A percentile compares a stretch with the other conserved stretches of the same genome.
Evolutionary conservation across 108 stramenopile genomes (phyloP).

Genomic region (Skeletonema marinoi): DNA sequence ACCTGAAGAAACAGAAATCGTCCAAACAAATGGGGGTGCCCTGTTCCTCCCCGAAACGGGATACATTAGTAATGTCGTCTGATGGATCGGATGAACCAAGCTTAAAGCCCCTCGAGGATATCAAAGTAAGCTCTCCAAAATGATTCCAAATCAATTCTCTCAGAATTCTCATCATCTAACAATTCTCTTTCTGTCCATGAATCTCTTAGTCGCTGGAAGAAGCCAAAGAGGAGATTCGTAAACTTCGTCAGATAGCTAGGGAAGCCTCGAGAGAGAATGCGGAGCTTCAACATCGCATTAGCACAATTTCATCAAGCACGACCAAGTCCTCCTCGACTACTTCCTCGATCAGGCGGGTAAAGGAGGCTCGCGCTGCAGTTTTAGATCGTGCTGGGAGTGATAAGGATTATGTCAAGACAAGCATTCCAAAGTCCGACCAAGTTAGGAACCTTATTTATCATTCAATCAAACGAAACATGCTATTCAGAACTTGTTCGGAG

Average conservation of each 20-base stretch:
- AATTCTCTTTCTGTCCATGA: background rate
- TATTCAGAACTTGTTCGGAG: slow-evolving; percentile 64
- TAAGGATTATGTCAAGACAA: slow-evolving; percentile 43
- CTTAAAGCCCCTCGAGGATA: background rate
- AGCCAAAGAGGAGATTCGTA: slow-evolving; percentile 49
- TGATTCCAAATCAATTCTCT: background rate
- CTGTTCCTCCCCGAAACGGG: background rate
- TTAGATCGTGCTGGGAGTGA: slow-evolving; percentile 36
- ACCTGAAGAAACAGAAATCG: background rate
- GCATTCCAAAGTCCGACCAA: slow-evolving; percentile 60
- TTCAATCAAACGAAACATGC: slow-evolving; percentile 69
- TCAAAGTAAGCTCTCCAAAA: background rate
- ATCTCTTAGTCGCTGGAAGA: slow-evolving; percentile 34
- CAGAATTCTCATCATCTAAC: background rate
- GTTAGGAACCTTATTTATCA: slow-evolving; percentile 65
- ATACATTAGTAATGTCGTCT: background rate
- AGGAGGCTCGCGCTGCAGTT: slow-evolving; percentile 51
- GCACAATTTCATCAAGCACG: slow-evolving; percentile 7
- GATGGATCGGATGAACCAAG: background rate
- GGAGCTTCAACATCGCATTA: slow-evolving; percentile 21
- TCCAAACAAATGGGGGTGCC: background rate
- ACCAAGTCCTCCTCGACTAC: slow-evolving; percentile 8
- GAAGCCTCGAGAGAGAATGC: slow-evolving; percentile 35
- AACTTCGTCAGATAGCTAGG: slow-evolving; percentile 38
- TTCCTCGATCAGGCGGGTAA: slow-evolving; percentile 5